Evolutionary conservation across 495 filamentous ascomycete species (phyloP), one percentile per base, ranked within the genome.

Genomic region (Sphaerosporella brunnea): DNA sequence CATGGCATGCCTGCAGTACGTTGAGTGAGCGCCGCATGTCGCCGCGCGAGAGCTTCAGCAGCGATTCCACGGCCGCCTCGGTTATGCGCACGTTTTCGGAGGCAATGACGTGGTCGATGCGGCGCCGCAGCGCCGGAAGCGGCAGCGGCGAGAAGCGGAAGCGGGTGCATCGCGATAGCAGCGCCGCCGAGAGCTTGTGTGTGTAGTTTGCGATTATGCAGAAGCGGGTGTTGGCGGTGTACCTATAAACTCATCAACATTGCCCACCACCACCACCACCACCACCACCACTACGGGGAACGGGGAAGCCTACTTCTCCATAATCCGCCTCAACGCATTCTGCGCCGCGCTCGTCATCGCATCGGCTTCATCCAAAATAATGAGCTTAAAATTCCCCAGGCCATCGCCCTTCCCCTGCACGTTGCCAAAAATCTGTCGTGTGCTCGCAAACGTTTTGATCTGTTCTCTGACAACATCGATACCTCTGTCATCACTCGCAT

Each of bases 121-220:
- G 62, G 0, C 67, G 67, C 41, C 80, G 68, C 46, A 99, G 93
- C 60, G 94, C 90, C 3, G 56, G 62, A 50, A 92, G 82, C 58
- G 93, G 93, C 25, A 99, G 65, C 21, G 90, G 90, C 52, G 82
- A 88, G 65, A 99, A 99, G 18, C 90, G 72, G 66, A 99, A 99
- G 30, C 90, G 70, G 2, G 90, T 96, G 65, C 90, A 99, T 52
- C 90, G 70, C 24, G 86, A 94, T 15, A 99, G 72, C 5, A 99
- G 69, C 0, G 90, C 90, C 0, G 90, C 87, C 4, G 83, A 87
- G n/a, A 99, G 77, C 63, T 96, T 99, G 67, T 99, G 90, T 24
- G 90, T 93, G 62, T 99, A 99, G 64, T 99, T 99, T 54, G 92
- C 92, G 49, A 99, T 95, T 56, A 99, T 84, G 66, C 88, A 95